These are phyloP conservation scores for Fallopia convolvulus DNA, from an alignment of 148 eudicot species.

Conservation along the genomic window DNA sequence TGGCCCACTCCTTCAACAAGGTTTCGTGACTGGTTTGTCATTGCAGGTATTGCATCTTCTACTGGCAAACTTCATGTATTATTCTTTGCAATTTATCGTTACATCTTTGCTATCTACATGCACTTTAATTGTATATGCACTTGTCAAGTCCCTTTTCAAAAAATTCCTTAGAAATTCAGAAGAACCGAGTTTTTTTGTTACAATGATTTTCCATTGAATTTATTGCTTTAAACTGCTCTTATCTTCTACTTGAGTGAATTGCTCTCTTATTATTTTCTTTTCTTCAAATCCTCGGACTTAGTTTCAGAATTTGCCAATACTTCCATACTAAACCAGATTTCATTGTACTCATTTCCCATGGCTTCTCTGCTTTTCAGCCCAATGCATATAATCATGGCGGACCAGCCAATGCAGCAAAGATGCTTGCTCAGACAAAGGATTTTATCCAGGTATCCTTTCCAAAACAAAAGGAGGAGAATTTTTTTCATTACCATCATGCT, in stretches of 20 bases:
- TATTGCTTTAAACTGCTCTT: background rate
- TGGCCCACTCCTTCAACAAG: conserved; percentile 95
- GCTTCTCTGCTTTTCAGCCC: conserved; percentile 42
- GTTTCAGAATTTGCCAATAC: background rate
- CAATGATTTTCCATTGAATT: background rate
- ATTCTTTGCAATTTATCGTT: background rate
- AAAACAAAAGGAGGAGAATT: background rate
- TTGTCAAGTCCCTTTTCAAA: background rate
- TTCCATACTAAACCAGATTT: background rate
- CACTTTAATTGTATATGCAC: background rate
- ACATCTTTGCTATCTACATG: background rate
- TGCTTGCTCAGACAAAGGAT: conserved; percentile 77
- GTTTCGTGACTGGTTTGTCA: conserved; percentile 78
- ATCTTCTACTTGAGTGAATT: background rate
- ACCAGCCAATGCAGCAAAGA: conserved; percentile 47
- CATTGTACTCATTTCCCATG: background rate
- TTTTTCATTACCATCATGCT: background rate
- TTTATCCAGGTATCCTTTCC: conserved; percentile 63
- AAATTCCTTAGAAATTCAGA: background rate
- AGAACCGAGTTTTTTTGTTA: background rate
- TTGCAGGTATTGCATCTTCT: conserved; percentile 52
- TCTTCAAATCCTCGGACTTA: background rate
- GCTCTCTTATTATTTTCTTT: background rate
- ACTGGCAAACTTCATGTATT: background rate
- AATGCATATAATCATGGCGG: conserved; percentile 82